A percentile compares a stretch with the other conserved stretches of the same genome.
Evolutionary conservation across 75 land plant genomes (phyloP).

Genomic region (Cunninghamia lanceolata): DNA sequence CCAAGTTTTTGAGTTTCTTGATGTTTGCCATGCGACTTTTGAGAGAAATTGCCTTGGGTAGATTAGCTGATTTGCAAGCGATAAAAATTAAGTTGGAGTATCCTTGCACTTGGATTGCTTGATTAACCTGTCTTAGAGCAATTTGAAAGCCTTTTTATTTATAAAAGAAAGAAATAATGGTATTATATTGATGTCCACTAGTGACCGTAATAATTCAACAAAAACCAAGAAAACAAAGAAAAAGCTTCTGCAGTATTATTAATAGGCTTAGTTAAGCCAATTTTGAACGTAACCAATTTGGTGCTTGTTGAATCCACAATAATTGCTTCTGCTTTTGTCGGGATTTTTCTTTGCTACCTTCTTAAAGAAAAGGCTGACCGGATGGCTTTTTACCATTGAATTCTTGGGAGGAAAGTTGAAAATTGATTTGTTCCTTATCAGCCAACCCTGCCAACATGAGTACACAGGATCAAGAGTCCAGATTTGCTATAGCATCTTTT

Average conservation of each 20-base stretch:
- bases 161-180: too few relatives aligned
- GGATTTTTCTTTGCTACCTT: neutral
- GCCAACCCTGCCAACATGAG: neutral
- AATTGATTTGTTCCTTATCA: neutral
- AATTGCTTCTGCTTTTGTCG: neutral
- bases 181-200: too few relatives aligned
- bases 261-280: neutral
- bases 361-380: neutral
- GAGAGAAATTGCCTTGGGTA: neutral
- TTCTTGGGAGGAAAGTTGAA: neutral
- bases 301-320: neutral
- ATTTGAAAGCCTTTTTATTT: neutral
- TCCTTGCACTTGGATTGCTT: neutral
- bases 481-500: neutral
- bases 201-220: too few relatives aligned
- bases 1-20: neutral
- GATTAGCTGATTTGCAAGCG: neutral
- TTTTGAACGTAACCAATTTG: neutral
- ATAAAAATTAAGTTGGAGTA: neutral
- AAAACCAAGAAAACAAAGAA: too few relatives aligned
- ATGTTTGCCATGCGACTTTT: neutral
- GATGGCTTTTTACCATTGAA: neutral
- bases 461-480: neutral
- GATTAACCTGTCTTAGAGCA: neutral
- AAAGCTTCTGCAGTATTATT: too few relatives aligned